phyloP scores from a whole-genome alignment of 345 rosid species.

The Arabidopsis thaliana region DNA sequence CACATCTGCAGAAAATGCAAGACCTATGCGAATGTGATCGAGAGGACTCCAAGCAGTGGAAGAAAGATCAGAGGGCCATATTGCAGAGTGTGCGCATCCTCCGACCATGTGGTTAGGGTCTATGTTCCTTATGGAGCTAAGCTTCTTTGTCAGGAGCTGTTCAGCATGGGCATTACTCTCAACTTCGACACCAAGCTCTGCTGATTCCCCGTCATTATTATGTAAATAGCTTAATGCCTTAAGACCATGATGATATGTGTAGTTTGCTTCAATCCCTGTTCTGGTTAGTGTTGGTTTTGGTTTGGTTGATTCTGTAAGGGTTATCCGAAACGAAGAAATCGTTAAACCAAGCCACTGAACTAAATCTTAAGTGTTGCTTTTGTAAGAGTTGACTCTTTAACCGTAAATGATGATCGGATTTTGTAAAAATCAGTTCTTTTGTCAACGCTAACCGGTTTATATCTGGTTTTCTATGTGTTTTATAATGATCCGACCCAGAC shows the following conservation, averaged over 20 bases:
- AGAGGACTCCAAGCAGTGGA: conserved; percentile 59
- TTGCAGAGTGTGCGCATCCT: conserved; percentile 64
- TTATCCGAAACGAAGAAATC: conserved; percentile 3
- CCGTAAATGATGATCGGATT: background rate
- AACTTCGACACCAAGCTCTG: conserved; percentile 66
- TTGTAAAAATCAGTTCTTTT: background rate
- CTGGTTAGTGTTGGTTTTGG: background rate
- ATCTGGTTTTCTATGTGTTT: background rate
- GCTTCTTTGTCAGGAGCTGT: conserved; percentile 75
- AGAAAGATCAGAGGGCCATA: conserved; percentile 83
- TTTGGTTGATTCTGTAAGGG: conserved; percentile 18
- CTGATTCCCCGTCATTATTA: conserved; percentile 34
- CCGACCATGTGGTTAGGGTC: conserved; percentile 66
- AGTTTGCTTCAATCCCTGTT: conserved; percentile 11
- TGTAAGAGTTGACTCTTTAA: conserved; percentile 24
- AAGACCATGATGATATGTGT: conserved; percentile 9
- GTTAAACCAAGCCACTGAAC: conserved; percentile 10
- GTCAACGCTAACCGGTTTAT: background rate
- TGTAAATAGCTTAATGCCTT: background rate
- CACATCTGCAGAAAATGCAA: conserved; percentile 72
- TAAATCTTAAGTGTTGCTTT: background rate
- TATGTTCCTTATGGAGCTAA: conserved; percentile 86
- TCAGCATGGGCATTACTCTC: conserved; percentile 79
- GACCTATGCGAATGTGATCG: conserved; percentile 69
- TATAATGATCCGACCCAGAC: background rate